These are phyloP conservation scores for Xylaria sp. DNA, from an alignment of 2,329 filamentous ascomycete genomes.

Conservation along the genomic window DNA sequence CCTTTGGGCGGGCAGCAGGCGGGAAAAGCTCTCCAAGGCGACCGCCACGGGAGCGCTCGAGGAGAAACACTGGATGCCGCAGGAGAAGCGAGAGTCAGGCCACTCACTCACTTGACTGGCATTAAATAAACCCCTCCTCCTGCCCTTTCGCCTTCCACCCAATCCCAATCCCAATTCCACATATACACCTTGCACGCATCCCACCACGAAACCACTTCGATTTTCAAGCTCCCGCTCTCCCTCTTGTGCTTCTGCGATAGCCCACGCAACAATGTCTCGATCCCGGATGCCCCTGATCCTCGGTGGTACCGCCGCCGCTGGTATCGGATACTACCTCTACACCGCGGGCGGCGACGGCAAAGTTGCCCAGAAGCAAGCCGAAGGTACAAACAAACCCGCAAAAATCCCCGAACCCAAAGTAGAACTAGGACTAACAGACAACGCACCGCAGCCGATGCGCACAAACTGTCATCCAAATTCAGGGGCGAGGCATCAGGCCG, in stretches of 20 bases:
- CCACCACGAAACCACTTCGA: not conserved
- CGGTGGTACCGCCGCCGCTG: constrained; percentile 68
- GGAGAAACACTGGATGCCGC: constrained; percentile 2
- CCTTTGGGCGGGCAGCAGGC: not conserved
- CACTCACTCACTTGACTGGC: not conserved
- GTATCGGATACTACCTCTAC: constrained; percentile 90
- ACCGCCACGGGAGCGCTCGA: not conserved
- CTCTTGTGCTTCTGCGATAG: not conserved
- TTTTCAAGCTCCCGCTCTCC: not conserved
- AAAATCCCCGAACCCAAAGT: not conserved
- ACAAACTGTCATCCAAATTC: constrained; percentile 69
- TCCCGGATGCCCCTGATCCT: constrained; percentile 44
- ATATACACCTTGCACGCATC: not conserved
- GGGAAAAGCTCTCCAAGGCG: not conserved
- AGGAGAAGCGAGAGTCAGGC: constrained; percentile 16
- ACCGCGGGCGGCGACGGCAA: constrained; percentile 79
- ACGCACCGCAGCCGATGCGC: constrained; percentile 70
- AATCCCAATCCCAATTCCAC: constrained; percentile 16
- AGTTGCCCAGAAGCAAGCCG: constrained; percentile 82
- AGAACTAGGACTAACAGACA: not conserved
- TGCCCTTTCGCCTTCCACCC: not conserved
- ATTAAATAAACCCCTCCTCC: constrained; percentile 16
- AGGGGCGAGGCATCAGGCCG: constrained; percentile 69
- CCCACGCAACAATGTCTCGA: constrained; percentile 19
- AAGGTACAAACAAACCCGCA: too few species aligned